These are phyloP conservation scores for Eragrostis curvula DNA, from an alignment of 176 grass and related monocot genomes.

Conservation along the genomic window DNA sequence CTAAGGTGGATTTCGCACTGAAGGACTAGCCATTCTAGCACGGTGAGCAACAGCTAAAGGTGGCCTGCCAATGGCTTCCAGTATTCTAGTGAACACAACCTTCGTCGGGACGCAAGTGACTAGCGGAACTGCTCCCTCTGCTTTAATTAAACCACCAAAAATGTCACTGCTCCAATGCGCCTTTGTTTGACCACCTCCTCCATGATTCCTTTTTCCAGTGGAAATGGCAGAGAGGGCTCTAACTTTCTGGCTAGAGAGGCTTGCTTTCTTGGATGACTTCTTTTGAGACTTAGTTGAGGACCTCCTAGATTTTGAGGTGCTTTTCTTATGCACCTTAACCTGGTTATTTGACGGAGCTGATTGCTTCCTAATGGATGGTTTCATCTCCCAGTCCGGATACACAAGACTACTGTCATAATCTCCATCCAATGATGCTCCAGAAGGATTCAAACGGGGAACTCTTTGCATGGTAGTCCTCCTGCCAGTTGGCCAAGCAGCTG, in stretches of 20 bases:
- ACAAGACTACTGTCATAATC: constrained; percentile 54
- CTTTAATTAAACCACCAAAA: constrained; percentile 71
- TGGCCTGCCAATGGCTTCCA: constrained; percentile 89
- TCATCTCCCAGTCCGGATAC: constrained; percentile 63
- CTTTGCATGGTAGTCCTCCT: constrained; percentile 95
- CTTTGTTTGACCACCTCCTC: constrained; percentile 47
- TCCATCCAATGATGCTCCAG: constrained; percentile 53
- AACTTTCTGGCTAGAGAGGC: constrained; percentile 67
- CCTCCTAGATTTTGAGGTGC: constrained; percentile 35
- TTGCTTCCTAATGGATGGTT: constrained; percentile 52
- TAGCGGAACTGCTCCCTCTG: constrained; percentile 64
- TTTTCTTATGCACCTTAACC: constrained; percentile 54
- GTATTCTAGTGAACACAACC: constrained; percentile 94
- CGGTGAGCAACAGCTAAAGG: constrained; percentile 48
- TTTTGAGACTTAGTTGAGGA: constrained; percentile 62
- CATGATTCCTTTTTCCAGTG: constrained; percentile 53
- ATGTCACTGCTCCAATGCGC: constrained; percentile 51
- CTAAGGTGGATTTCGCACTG: constrained; percentile 57
- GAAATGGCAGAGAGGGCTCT: constrained; percentile 69
- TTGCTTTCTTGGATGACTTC: constrained; percentile 73
- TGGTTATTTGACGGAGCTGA: constrained; percentile 47
- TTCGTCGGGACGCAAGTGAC: constrained; percentile 92
- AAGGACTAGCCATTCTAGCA: constrained; percentile 67
- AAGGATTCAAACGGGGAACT: constrained; percentile 72
- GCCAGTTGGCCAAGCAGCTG: constrained; percentile 87